Conservation (phyloP, 768 basidiomycete species). For the Calocera cornea region DNA sequence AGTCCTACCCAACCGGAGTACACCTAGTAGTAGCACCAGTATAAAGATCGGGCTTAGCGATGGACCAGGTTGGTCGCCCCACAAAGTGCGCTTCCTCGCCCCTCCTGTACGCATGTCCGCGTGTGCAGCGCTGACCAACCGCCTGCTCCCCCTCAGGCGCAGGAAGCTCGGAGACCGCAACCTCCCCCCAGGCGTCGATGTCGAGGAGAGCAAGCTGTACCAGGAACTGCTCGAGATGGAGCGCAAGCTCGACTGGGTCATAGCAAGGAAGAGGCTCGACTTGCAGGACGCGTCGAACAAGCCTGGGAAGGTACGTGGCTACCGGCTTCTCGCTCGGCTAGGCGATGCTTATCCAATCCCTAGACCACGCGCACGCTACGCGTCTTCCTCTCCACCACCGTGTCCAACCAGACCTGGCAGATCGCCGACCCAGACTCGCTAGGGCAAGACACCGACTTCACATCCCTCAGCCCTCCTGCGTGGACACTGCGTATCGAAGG, state of each 20-base stretch:
- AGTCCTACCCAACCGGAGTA: no score
- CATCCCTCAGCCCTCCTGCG: conserved; percentile 39
- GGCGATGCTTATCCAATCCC: not conserved
- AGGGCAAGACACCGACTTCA: conserved; percentile 40
- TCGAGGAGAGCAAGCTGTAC: conserved; percentile 78
- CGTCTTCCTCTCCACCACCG: conserved; percentile 77
- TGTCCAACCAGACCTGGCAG: conserved; percentile 80
- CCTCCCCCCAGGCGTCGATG: not conserved
- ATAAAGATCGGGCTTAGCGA: not conserved
- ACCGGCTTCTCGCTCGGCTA: not conserved
- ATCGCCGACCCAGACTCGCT: conserved; percentile 21
- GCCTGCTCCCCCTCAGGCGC: not conserved
- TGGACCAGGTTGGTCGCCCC: not conserved
- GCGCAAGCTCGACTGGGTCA: conserved; percentile 86
- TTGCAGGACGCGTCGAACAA: conserved; percentile 77
- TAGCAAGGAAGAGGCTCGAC: conserved; percentile 78
- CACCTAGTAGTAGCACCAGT: no score
- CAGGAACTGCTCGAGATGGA: conserved; percentile 78
- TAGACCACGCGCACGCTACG: conserved; percentile 74
- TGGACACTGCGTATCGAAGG: conserved; percentile 85
- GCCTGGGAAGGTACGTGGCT: conserved; percentile 46
- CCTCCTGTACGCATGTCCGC: not conserved
- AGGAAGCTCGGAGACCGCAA: not conserved
- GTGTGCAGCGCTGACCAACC: not conserved
- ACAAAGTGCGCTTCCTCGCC: not conserved